Evolutionary conservation across 805 yeast genomes (phyloP).

Genomic region (Wickerhamomyces subpelliculosus): DNA sequence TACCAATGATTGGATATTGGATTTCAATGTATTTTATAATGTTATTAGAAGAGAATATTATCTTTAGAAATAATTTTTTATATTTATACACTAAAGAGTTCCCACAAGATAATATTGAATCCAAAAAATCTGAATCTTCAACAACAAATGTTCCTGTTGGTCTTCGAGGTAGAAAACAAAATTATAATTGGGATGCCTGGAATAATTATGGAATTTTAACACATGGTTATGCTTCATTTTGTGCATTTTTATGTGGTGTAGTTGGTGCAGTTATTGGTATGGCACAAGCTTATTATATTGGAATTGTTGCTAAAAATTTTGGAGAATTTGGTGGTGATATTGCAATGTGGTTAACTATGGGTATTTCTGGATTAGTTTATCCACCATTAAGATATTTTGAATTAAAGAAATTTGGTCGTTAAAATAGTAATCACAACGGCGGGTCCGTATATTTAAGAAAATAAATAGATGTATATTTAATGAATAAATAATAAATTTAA

Average conservation of each 20-base stretch:
- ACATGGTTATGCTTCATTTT: conserved; percentile 62
- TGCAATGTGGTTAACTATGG: conserved; percentile 77
- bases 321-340: conserved; percentile 74
- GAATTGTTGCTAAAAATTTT: conserved; percentile 58
- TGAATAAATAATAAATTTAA: conserved; percentile 2
- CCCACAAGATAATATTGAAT: conserved; percentile 20
- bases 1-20: conserved; percentile 94
- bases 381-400: conserved; percentile 64
- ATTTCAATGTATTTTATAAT: conserved; percentile 72
- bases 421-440: conserved; percentile 1
- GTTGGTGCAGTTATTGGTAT: conserved; percentile 83
- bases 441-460: not conserved
- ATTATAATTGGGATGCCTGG: conserved; percentile 75
- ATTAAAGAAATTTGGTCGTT: conserved; percentile 46
- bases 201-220: conserved; percentile 55
- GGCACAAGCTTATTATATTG: conserved; percentile 81
- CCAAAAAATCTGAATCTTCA: conserved; percentile 2
- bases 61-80: conserved; percentile 51
- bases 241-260: conserved; percentile 61
- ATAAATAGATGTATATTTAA: not conserved
- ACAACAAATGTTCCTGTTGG: conserved; percentile 2
- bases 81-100: conserved; percentile 38
- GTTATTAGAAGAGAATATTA: conserved; percentile 61
- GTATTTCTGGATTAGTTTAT: conserved; percentile 56
- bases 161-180: conserved; percentile 25